Evolutionary conservation across 805 yeast species (phyloP).

Genomic region (Ogataea nakhonphanomensis): DNA sequence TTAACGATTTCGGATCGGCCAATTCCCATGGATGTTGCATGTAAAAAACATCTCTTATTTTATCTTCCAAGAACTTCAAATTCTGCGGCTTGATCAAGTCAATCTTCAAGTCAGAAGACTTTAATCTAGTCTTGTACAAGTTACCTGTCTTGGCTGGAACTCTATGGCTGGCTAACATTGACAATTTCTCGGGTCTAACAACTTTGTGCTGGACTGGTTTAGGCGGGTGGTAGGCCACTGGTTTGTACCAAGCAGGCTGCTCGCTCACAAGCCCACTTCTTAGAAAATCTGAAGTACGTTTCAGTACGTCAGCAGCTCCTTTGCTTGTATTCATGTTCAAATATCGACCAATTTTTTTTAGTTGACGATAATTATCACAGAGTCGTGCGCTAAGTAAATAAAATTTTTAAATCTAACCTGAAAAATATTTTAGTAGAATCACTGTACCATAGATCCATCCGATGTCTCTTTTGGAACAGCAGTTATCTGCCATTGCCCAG

Average conservation of each 20-base stretch:
- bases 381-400: constrained; percentile 7
- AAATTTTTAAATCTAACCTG: constrained; percentile 9
- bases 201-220: constrained; percentile 53
- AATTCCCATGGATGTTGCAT: constrained; percentile 98
- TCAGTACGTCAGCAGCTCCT: constrained; percentile 71
- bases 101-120: constrained; percentile 34
- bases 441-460: not conserved
- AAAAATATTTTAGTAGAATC: constrained; percentile 1
- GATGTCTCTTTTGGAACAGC: constrained; percentile 65
- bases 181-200: constrained; percentile 30
- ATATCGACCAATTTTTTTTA: constrained; percentile 3
- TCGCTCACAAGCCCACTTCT: constrained; percentile 62
- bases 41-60: constrained; percentile 75
- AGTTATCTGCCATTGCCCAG: constrained; percentile 66
- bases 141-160: constrained; percentile 19
- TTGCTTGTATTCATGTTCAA: constrained; percentile 65
- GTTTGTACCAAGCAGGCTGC: constrained; percentile 89
- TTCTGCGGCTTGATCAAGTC: constrained; percentile 51
- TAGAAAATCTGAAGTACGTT: constrained; percentile 75
- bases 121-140: constrained; percentile 45
- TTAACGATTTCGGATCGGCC: constrained; percentile 79
- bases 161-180: constrained; percentile 22
- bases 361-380: not conserved
- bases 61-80: constrained; percentile 68
- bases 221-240: constrained; percentile 83